These are phyloP conservation scores for Tolypocladium pustulatum DNA, from an alignment of 2,329 filamentous ascomycete species.

Conservation along the genomic window DNA sequence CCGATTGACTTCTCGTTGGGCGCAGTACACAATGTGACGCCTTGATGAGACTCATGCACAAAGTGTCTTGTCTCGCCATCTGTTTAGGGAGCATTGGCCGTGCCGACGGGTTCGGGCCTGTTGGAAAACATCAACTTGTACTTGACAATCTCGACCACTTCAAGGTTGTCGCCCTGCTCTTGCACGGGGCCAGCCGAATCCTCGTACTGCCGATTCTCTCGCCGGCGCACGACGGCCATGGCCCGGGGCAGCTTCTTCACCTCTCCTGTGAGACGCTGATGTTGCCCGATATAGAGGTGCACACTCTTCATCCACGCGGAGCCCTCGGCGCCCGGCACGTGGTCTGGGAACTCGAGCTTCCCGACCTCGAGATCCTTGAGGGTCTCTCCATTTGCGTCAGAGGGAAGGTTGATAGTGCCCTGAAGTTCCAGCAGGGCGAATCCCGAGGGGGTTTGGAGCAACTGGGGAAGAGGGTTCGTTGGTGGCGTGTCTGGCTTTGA, in stretches of 20 bases:
- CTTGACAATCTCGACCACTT: conserved; percentile 79
- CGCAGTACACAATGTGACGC: neutral
- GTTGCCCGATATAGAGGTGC: conserved; percentile 77
- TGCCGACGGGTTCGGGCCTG: conserved; percentile 76
- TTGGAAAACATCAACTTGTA: conserved; percentile 78
- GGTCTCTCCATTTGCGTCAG: conserved; percentile 19
- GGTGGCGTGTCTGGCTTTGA: conserved; percentile 11
- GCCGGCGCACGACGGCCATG: conserved; percentile 64
- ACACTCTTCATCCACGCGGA: conserved; percentile 83
- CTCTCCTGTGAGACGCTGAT: conserved; percentile 83
- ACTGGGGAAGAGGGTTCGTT: conserved; percentile 57
- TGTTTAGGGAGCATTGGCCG: conserved; percentile 3
- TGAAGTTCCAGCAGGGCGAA: conserved; percentile 88
- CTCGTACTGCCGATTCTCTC: conserved; percentile 32
- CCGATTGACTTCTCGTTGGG: neutral
- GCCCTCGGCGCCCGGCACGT: conserved; percentile 35
- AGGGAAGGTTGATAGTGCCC: conserved; percentile 72
- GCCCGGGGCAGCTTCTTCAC: conserved; percentile 76
- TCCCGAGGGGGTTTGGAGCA: conserved; percentile 81
- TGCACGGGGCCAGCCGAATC: conserved; percentile 26
- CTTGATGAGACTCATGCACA: neutral
- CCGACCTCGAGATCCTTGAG: conserved; percentile 42
- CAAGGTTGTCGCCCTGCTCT: conserved; percentile 43
- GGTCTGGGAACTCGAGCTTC: conserved; percentile 68
- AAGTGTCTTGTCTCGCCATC: neutral